Conservation (phyloP, 2,329 filamentous ascomycete genomes). For the Stemphylium lycopersici region DNA sequence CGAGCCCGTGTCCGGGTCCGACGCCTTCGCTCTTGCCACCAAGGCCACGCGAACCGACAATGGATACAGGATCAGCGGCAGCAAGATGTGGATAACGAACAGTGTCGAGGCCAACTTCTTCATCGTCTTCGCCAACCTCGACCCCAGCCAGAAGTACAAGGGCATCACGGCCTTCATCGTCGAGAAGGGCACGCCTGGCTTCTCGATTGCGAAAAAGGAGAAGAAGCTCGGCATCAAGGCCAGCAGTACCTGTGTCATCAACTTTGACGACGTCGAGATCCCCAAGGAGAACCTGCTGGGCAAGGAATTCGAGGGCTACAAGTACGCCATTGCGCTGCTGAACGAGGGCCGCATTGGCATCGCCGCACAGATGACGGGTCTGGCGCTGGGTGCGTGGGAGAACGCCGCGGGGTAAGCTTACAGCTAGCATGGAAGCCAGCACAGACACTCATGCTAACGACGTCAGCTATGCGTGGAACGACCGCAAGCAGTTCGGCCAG, state of each 20-base stretch:
- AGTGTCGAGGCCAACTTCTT: slow-evolving; percentile 92
- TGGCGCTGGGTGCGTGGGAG: slow-evolving; percentile 92
- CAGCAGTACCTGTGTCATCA: slow-evolving; percentile 95
- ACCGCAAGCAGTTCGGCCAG: slow-evolving; percentile 94
- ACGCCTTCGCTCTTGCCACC: slow-evolving; percentile 93
- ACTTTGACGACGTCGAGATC: slow-evolving; percentile 94
- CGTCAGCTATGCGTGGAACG: slow-evolving; percentile 89
- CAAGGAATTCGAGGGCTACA: slow-evolving; percentile 90
- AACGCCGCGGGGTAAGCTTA: slow-evolving; percentile 78
- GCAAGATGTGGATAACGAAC: slow-evolving; percentile 99
- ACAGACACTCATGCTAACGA: slow-evolving; percentile 14
- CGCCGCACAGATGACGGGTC: slow-evolving; percentile 96
- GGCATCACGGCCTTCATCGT: slow-evolving; percentile 96
- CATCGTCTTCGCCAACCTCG: slow-evolving; percentile 96
- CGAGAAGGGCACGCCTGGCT: slow-evolving; percentile 86
- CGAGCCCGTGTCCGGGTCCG: slow-evolving; percentile 89
- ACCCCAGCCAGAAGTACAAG: slow-evolving; percentile 91
- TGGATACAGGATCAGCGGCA: slow-evolving; percentile 86
- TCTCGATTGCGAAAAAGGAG: slow-evolving; percentile 98
- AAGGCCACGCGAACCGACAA: slow-evolving; percentile 82
- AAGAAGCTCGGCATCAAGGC: slow-evolving; percentile 98
- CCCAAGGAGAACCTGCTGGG: slow-evolving; percentile 88
- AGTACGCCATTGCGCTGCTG: slow-evolving; percentile 91
- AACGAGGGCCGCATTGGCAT: slow-evolving; percentile 99
- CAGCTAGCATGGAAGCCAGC: neutral